phyloP scores from a whole-genome alignment of 2,329 filamentous ascomycete species.

The Aspergillus pseudonomiae region DNA sequence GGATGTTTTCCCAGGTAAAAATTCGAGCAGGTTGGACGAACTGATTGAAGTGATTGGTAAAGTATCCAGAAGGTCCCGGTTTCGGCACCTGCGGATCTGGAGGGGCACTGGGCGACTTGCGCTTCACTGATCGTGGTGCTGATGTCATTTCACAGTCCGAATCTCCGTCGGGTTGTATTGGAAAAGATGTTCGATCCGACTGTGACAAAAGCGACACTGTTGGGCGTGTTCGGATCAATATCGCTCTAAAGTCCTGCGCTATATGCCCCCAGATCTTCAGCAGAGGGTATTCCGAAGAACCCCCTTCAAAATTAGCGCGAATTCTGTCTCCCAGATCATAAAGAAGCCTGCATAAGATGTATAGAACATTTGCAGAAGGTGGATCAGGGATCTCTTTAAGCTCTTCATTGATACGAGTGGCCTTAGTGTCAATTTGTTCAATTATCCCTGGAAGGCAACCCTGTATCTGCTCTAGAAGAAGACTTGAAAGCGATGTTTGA shows the following conservation, averaged over 20 bases:
- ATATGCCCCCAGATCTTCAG: conserved; percentile 48
- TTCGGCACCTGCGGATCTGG: conserved; percentile 1
- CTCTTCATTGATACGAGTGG: conserved; percentile 57
- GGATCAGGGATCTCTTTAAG: conserved; percentile 67
- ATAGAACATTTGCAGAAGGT: conserved; percentile 64
- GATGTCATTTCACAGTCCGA: conserved; percentile 31
- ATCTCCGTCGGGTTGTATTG: conserved; percentile 23
- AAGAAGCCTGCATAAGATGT: conserved; percentile 65
- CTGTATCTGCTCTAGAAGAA: conserved; percentile 53
- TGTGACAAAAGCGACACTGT: conserved; percentile 33
- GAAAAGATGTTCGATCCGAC: conserved; percentile 41
- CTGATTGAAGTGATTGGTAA: conserved; percentile 25
- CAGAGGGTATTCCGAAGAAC: conserved; percentile 44
- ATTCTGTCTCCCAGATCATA: conserved; percentile 60
- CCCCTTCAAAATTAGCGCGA: conserved; percentile 57
- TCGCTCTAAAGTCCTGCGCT: conserved; percentile 56
- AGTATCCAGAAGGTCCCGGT: conserved; percentile 14
- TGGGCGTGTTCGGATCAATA: conserved; percentile 48
- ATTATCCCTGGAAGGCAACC: conserved; percentile 39
- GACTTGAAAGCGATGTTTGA: conserved; percentile 51
- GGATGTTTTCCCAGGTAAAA: conserved; percentile 49
- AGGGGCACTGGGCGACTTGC: conserved; percentile 22
- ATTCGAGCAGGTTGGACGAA: conserved; percentile 22
- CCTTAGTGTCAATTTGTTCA: conserved; percentile 48
- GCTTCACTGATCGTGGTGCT: conserved; percentile 18